These are phyloP conservation scores for Tylopilus sp. DNA, from an alignment of 768 basidiomycete species.

Conservation along the genomic window DNA sequence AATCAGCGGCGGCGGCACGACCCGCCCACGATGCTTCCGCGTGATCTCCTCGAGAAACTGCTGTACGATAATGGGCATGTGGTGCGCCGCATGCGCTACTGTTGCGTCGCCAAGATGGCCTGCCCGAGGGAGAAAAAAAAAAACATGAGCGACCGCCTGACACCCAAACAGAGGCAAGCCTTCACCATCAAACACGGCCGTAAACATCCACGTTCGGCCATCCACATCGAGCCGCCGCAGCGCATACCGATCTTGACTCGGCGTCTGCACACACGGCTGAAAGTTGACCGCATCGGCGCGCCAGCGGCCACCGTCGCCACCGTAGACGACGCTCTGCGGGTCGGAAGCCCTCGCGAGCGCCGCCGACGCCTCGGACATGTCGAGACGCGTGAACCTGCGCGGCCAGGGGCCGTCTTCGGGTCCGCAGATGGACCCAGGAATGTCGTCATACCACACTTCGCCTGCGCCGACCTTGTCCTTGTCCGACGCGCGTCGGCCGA, in stretches of 20 bases:
- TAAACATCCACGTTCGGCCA: conserved; percentile 59
- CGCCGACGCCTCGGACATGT: conserved; percentile 50
- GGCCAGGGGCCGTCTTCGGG: conserved; percentile 69
- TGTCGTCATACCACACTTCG: conserved; percentile 56
- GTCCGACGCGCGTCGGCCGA: not conserved
- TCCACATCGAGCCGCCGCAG: conserved; percentile 53
- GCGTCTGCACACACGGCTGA: conserved; percentile 52
- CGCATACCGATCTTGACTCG: conserved; percentile 64
- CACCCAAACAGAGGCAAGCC: not conserved
- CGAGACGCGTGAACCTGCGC: conserved; percentile 50
- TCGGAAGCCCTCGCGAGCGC: conserved; percentile 49
- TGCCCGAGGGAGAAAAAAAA: conserved; percentile 15
- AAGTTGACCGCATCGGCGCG: conserved; percentile 64
- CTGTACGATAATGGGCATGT: conserved; percentile 64
- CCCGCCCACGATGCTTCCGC: conserved; percentile 36
- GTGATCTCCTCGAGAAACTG: conserved; percentile 49
- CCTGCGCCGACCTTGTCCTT: not conserved
- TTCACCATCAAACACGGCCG: conserved; percentile 67
- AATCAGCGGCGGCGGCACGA: conserved; percentile 46
- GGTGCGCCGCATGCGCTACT: conserved; percentile 63
- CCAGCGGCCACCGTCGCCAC: conserved; percentile 24
- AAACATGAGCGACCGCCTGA: not conserved
- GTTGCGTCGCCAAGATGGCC: conserved; percentile 70
- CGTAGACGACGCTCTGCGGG: conserved; percentile 44
- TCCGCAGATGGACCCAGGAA: conserved; percentile 57